A percentile compares a stretch with the other conserved stretches of the same genome.
phyloP scores from a whole-genome alignment of 1,139 yeast genomes.

The Scheffersomyces lignicola region DNA sequence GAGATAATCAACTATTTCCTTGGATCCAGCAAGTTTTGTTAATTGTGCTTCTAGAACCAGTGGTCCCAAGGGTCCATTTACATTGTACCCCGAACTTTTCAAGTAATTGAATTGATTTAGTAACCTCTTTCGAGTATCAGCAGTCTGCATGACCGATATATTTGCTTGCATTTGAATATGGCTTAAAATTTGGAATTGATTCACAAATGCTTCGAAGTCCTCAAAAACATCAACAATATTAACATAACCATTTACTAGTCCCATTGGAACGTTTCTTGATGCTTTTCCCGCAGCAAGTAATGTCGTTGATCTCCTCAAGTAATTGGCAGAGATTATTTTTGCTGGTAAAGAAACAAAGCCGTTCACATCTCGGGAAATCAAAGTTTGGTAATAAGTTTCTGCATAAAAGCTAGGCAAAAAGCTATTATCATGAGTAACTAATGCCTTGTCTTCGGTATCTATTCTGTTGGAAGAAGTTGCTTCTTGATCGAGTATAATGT shows the following conservation, averaged over 20 bases:
- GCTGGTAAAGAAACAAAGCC: constrained; percentile 41
- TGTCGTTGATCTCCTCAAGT: constrained; percentile 15
- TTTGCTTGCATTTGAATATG: constrained; percentile 17
- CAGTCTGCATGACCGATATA: background rate
- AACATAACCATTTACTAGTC: constrained; percentile 31
- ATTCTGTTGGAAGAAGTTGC: background rate
- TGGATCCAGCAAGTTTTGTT: constrained; percentile 17
- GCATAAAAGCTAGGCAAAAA: constrained; percentile 39
- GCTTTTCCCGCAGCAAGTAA: constrained; percentile 1
- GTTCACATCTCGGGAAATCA: constrained; percentile 33
- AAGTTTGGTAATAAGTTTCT: constrained; percentile 33
- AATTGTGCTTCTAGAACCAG: constrained; percentile 13
- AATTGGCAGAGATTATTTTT: constrained; percentile 32
- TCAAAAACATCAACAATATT: constrained; percentile 21
- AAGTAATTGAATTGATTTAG: constrained; percentile 23
- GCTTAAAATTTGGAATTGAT: constrained; percentile 41
- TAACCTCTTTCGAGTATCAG: constrained; percentile 5
- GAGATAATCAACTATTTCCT: constrained; percentile 16
- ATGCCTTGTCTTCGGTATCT: constrained; percentile 19
- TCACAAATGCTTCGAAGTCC: constrained; percentile 29
- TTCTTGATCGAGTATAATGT: constrained; percentile 12
- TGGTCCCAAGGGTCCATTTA: constrained; percentile 31
- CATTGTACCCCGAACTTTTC: constrained; percentile 35
- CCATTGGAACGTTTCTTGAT: constrained; percentile 21
- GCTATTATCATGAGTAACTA: constrained; percentile 37